phyloP scores from a whole-genome alignment of 768 basidiomycete species.

The Cystofilobasidium bisporidii region DNA sequence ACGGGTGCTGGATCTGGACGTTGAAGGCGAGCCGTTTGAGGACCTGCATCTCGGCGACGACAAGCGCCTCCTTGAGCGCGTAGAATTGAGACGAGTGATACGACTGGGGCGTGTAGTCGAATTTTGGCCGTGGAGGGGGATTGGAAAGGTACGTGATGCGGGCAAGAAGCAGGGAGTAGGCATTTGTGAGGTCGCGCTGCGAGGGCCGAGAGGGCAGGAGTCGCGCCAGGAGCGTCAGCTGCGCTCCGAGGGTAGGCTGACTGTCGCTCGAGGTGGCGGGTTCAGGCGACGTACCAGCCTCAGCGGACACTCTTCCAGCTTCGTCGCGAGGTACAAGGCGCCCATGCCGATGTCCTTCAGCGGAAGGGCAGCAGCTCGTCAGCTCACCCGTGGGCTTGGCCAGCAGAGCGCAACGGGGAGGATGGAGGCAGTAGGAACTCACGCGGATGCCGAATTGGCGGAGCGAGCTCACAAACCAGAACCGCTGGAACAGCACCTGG shows the following conservation, averaged over 20 bases:
- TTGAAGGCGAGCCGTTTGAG: conserved; percentile 93
- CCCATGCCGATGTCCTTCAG: conserved; percentile 76
- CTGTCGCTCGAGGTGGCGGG: not conserved
- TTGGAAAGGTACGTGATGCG: conserved; percentile 51
- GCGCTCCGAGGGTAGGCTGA: too few species aligned
- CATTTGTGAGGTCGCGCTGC: conserved; percentile 77
- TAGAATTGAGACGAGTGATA: conserved; percentile 85
- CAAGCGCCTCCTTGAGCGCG: conserved; percentile 84
- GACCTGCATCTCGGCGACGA: conserved; percentile 94
- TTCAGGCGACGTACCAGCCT: conserved; percentile 48
- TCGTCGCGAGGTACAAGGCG: conserved; percentile 72
- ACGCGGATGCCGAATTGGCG: conserved; percentile 89
- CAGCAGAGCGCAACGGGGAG: not conserved
- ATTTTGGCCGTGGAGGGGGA: conserved; percentile 26
- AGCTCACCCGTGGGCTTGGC: too few species aligned
- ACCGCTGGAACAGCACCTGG: conserved; percentile 89
- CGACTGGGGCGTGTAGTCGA: conserved; percentile 72
- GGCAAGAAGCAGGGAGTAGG: conserved; percentile 80
- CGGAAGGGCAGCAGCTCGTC: not conserved
- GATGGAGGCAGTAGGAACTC: conserved; percentile 36
- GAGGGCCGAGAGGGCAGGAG: not conserved
- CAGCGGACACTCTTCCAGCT: conserved; percentile 82
- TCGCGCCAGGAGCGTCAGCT: not conserved
- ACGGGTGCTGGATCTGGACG: conserved; percentile 83
- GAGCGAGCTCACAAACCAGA: conserved; percentile 93